phyloP scores from a whole-genome alignment of 2,329 filamentous ascomycete species.

The Paraphaeosphaeria minitans region DNA sequence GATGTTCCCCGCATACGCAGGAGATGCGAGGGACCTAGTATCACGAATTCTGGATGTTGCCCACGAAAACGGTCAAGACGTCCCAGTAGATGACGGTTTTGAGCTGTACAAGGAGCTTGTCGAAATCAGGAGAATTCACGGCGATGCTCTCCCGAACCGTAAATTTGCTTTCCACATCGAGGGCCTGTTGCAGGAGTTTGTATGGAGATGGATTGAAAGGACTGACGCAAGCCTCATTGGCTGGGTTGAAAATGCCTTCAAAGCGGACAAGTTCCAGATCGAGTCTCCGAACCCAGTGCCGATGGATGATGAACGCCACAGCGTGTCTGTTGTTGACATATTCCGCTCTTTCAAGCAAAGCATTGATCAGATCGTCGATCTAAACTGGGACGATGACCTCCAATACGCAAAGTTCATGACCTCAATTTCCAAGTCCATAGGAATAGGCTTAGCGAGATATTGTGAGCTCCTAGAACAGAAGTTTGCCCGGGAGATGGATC shows the following conservation, averaged over 20 bases:
- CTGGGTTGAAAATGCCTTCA: conserved; percentile 89
- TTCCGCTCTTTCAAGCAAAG: conserved; percentile 94
- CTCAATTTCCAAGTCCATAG: conserved; percentile 81
- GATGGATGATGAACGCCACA: conserved; percentile 84
- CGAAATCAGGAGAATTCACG: conserved; percentile 81
- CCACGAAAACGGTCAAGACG: conserved; percentile 71
- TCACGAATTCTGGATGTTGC: conserved; percentile 77
- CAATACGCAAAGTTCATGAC: conserved; percentile 99
- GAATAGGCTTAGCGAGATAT: conserved; percentile 81
- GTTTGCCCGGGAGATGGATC: conserved; percentile 92
- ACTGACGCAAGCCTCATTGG: conserved; percentile 79
- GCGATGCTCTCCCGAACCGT: conserved; percentile 69
- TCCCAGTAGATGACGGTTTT: conserved; percentile 90
- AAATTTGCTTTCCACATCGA: conserved; percentile 90
- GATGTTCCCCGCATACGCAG: conserved; percentile 86
- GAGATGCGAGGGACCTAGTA: conserved; percentile 85
- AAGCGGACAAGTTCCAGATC: conserved; percentile 84
- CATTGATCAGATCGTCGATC: conserved; percentile 80
- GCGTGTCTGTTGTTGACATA: conserved; percentile 88
- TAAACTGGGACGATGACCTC: conserved; percentile 92
- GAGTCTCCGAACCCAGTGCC: conserved; percentile 67
- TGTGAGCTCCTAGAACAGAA: conserved; percentile 87
- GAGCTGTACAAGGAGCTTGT: conserved; percentile 89
- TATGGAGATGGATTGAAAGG: conserved; percentile 90
- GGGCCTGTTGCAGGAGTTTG: conserved; percentile 83